Percentiles rank a stretch among this genome's conserved stretches.
These are phyloP conservation scores for Hypoxylon sp. DNA, from an alignment of 2,329 filamentous ascomycete genomes.

Conservation along the genomic window DNA sequence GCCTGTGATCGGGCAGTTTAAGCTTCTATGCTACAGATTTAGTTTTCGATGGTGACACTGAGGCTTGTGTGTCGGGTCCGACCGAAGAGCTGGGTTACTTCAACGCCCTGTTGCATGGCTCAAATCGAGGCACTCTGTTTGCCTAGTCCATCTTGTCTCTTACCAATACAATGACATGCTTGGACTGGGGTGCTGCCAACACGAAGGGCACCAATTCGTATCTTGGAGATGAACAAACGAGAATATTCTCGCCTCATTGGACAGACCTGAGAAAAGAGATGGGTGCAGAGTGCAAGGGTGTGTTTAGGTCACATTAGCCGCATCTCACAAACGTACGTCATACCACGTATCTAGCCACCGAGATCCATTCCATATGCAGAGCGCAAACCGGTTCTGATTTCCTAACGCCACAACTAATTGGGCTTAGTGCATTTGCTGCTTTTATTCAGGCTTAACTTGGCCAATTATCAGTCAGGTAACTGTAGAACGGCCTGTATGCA, in stretches of 20 bases:
- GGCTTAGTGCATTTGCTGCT: too few species aligned
- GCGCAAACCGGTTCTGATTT: constrained; percentile 34
- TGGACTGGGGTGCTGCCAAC: constrained; percentile 4
- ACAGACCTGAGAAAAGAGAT: constrained; percentile 8
- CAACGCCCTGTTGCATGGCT: neutral
- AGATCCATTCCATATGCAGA: constrained; percentile 23
- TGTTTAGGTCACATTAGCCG: constrained; percentile 35
- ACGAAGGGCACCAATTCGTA: constrained; percentile 18
- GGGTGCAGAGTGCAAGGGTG: constrained; percentile 29
- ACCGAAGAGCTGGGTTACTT: neutral
- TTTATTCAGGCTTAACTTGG: too few species aligned
- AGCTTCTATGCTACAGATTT: constrained; percentile 15
- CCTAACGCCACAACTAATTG: too few species aligned
- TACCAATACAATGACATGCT: constrained; percentile 16
- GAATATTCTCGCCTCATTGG: constrained; percentile 30
- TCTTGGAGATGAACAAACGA: constrained; percentile 9
- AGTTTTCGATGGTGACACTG: constrained; percentile 3
- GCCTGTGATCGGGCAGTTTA: constrained; percentile 24
- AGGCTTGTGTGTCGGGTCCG: constrained; percentile 2
- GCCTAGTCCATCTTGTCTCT: constrained; percentile 1
- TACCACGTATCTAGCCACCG: constrained; percentile 25
- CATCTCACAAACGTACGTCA: constrained; percentile 42
- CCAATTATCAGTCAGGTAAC: too few species aligned
- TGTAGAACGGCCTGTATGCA: too few species aligned
- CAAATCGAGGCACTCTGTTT: constrained; percentile 6